These are phyloP conservation scores for Epichloe coenophiala DNA, from an alignment of 2,329 filamentous ascomycete genomes.

Conservation along the genomic window DNA sequence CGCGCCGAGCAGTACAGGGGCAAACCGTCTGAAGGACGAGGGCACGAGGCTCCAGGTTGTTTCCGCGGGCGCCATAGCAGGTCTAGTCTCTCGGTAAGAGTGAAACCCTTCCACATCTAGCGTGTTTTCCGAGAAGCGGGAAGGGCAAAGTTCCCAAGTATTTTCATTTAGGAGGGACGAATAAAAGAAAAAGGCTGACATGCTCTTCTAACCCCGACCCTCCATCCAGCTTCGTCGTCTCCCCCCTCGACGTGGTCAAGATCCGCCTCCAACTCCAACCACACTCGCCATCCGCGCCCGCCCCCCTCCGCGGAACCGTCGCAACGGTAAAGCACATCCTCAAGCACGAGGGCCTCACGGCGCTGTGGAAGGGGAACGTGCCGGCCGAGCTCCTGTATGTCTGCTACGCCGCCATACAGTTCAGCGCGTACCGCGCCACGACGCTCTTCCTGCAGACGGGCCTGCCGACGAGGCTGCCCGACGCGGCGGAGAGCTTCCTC, in stretches of 20 bases:
- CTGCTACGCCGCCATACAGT: conserved; percentile 79
- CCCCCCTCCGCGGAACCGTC: conserved; percentile 61
- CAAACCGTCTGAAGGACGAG: conserved; percentile 44
- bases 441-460: conserved; percentile 51
- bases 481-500: conserved; percentile 62
- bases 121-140: too few relatives aligned
- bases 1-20: conserved; percentile 20
- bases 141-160: too few relatives aligned
- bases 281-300: conserved; percentile 56
- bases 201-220: too few relatives aligned
- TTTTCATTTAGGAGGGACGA: background rate
- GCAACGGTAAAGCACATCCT: conserved; percentile 66
- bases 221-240: conserved; percentile 71
- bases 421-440: conserved; percentile 70
- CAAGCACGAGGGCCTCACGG: conserved; percentile 66
- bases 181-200: background rate
- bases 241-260: conserved; percentile 94
- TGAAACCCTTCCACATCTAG: background rate
- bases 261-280: conserved; percentile 92
- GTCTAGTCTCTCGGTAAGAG: conserved; percentile 69
- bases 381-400: conserved; percentile 92
- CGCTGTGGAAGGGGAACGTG: conserved; percentile 95
- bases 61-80: conserved; percentile 49
- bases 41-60: conserved; percentile 44
- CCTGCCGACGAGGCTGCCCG: conserved; percentile 36